A percentile compares a stretch with the other conserved stretches of the same genome.
Conservation (phyloP, 306 rosid genomes). For the Alnus glutinosa region DNA sequence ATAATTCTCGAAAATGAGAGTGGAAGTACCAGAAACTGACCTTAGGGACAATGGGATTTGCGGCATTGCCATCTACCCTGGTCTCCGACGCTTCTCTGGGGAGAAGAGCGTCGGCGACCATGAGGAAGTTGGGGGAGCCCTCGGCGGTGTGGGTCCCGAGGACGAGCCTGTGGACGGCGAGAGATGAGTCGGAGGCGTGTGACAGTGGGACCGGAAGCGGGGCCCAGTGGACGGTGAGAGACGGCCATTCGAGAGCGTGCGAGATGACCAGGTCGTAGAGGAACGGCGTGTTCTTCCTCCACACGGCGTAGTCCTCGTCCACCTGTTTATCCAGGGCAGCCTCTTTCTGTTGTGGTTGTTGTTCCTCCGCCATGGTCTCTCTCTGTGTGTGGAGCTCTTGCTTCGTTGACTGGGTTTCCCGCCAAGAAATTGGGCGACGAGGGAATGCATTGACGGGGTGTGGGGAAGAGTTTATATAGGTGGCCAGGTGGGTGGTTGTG, state of each 20-base stretch:
- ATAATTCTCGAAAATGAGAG: neutral
- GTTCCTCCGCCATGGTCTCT: conserved; percentile 53
- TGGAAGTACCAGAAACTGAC: conserved; percentile 25
- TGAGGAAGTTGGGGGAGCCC: conserved; percentile 63
- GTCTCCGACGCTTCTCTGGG: conserved; percentile 44
- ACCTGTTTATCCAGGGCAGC: conserved; percentile 30
- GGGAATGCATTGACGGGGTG: neutral
- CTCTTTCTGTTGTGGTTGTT: conserved; percentile 3
- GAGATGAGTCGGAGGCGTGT: conserved; percentile 47
- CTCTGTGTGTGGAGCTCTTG: neutral
- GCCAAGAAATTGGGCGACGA: conserved; percentile 19
- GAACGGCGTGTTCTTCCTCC: conserved; percentile 84
- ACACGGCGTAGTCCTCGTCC: conserved; percentile 74
- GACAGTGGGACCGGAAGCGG: conserved; percentile 43
- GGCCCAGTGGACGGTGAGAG: conserved; percentile 84
- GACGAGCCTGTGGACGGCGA: conserved; percentile 63
- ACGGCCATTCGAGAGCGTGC: conserved; percentile 88
- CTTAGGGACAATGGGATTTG: conserved; percentile 54
- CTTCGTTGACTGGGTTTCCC: conserved; percentile 27
- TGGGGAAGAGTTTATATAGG: neutral
- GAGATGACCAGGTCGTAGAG: conserved; percentile 77
- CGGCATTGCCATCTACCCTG: conserved; percentile 23
- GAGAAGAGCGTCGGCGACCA: conserved; percentile 68
- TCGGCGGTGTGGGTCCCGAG: conserved; percentile 84
- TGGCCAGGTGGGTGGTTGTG: no score